These are phyloP conservation scores for Oenanthe javanica DNA, from an alignment of 140 eudicot species.

Conservation along the genomic window DNA sequence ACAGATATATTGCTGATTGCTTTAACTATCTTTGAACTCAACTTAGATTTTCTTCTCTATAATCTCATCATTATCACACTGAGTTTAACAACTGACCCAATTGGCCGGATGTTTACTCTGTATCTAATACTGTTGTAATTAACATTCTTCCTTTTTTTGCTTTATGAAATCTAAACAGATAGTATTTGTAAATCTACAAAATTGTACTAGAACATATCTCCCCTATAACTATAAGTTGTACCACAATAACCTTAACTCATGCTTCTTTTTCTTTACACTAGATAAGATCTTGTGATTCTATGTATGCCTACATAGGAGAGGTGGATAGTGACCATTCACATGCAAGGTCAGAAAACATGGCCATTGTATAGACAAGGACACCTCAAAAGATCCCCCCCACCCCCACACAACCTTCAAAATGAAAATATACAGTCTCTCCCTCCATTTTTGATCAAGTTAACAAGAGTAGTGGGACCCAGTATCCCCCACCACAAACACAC, in stretches of 20 bases:
- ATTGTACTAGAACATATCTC: too few relatives aligned
- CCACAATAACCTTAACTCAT: too few relatives aligned
- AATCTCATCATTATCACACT: not conserved
- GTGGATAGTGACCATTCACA: conserved; percentile 25
- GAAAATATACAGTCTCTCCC: not conserved
- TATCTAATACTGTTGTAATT: not conserved
- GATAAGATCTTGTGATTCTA: not conserved
- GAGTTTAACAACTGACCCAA: not conserved
- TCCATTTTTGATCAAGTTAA: not conserved
- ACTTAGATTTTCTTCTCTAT: not conserved
- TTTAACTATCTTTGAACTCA: not conserved
- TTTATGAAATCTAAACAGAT: too few relatives aligned
- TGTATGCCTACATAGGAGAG: not conserved
- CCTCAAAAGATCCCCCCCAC: conserved; percentile 19
- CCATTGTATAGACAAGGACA: conserved; percentile 18
- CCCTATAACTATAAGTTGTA: too few relatives aligned
- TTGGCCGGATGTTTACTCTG: not conserved
- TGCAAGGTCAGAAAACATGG: conserved; percentile 4
- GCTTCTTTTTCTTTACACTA: not conserved
- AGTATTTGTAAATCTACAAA: too few relatives aligned
- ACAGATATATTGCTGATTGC: not conserved
- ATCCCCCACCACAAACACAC: conserved; percentile 11
- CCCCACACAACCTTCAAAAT: not conserved
- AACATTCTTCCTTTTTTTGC: too few relatives aligned
- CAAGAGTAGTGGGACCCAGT: conserved; percentile 14